phyloP scores from a whole-genome alignment of 2,329 filamentous ascomycete genomes.

The Hymenotorrendiella dingleyae region DNA sequence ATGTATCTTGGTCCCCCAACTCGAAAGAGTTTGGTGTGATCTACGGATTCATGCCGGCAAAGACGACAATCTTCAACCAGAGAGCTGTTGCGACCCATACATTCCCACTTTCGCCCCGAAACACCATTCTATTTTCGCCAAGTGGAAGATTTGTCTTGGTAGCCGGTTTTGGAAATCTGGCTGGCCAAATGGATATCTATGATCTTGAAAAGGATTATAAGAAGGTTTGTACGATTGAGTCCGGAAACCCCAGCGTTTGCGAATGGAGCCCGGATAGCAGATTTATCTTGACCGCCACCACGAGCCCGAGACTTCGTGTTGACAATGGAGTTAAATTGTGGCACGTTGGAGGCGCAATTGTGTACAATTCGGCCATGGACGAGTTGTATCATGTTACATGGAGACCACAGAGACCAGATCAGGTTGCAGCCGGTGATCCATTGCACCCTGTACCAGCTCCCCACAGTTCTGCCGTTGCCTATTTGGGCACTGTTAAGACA shows the following conservation, averaged over 20 bases:
- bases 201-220: constrained; percentile 90
- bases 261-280: constrained; percentile 96
- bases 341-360: constrained; percentile 81
- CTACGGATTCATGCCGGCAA: constrained; percentile 98
- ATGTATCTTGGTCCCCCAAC: constrained; percentile 97
- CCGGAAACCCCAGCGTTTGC: constrained; percentile 91
- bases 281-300: constrained; percentile 96
- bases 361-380: constrained; percentile 93
- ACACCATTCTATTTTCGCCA: constrained; percentile 92
- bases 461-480: constrained; percentile 76
- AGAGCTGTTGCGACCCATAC: constrained; percentile 76
- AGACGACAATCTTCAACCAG: constrained; percentile 95
- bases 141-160: constrained; percentile 89
- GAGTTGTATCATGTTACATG: constrained; percentile 89
- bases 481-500: constrained; percentile 82
- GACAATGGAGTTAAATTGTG: constrained; percentile 96
- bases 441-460: constrained; percentile 68
- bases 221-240: constrained; percentile 91
- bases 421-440: constrained; percentile 60
- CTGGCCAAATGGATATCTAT: constrained; percentile 96
- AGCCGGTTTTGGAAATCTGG: constrained; percentile 94
- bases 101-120: constrained; percentile 82
- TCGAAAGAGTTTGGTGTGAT: constrained; percentile 97
- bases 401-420: constrained; percentile 66
- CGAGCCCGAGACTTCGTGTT: constrained; percentile 87